Base-by-base conservation (phyloP, 2,329 filamentous ascomycete genomes). In the Fusarium verticillioides region DNA sequence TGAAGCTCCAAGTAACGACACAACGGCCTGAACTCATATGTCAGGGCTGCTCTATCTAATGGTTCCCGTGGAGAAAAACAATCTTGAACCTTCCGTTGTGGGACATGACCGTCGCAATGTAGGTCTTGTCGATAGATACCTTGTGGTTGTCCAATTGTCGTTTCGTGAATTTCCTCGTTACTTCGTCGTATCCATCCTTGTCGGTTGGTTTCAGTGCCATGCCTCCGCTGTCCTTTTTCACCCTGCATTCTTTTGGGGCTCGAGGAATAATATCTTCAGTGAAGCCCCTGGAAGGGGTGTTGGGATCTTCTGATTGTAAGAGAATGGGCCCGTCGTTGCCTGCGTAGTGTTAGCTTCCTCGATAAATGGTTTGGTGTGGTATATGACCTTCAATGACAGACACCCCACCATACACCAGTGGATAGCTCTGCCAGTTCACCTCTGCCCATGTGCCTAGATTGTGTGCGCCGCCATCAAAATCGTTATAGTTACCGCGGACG, bases 391-490 rank as follows among this genome's bases (percentile, higher is more conserved):
- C 73, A 28, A 75, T 75, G 16, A 75, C 73, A 37, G 73, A 75
- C 5, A 75, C 63, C 9, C 69, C 73, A 4, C 70, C 73, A 15
- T 71, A 73, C 9, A 39, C 52, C 9, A n/a, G 7, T 10, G 73
- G 73, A 36, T 75, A 75, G 28, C 49, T 53, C 16, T 42, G 60
- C 73, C 73, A 75, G 40, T 64, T 75, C 16, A 75, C 16, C 50
- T 75, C 61, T 11, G 52, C 40, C 73, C 73, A 75, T n/a, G 73
- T 75, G 10, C 73, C 73, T 16, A 75, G 49, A 43, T 74, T 75
- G 23, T 75, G 73, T 23, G 53, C 54, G 18, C 36, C 37, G 2
- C 73, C 63, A 23, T 75, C 39, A 15, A 75, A 72, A 46, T 74
- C 50, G 18, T 66, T 46, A 16, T 54, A n/a, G 9, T 40, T 43